Evolutionary conservation across 129 eudicot genomes (phyloP).

Genomic region (Pittosporum tobira): DNA sequence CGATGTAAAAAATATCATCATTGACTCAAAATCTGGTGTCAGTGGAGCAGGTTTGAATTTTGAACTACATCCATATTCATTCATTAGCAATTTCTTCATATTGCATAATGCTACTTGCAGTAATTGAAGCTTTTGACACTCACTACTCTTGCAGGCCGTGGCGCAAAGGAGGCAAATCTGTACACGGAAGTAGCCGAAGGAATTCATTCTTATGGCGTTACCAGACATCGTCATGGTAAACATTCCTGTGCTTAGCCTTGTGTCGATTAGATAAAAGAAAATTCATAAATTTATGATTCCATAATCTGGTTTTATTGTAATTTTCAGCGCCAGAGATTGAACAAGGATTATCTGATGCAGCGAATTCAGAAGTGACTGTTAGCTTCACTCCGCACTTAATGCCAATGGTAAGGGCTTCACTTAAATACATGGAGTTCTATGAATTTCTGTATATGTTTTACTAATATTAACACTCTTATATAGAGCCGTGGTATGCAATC

Average conservation of each 20-base stretch:
- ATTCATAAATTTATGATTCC: not conserved
- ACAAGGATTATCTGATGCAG: slow-evolving; percentile 87
- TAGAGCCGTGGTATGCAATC: slow-evolving; percentile 99
- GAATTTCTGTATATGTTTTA: not conserved
- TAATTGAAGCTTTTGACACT: slow-evolving; percentile 9
- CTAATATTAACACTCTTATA: slow-evolving; percentile 4
- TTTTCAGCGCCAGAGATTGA: slow-evolving; percentile 94
- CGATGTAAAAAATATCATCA: slow-evolving; percentile 51
- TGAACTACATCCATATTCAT: slow-evolving; percentile 1
- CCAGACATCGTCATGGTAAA: slow-evolving; percentile 97
- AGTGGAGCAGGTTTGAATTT: slow-evolving; percentile 84
- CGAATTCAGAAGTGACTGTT: slow-evolving; percentile 60
- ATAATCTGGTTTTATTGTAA: slow-evolving; percentile 11
- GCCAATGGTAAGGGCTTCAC: slow-evolving; percentile 68
- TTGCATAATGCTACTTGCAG: slow-evolving; percentile 4
- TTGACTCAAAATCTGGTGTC: slow-evolving; percentile 94
- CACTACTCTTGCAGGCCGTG: slow-evolving; percentile 60
- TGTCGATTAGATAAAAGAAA: not conserved
- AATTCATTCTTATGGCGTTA: slow-evolving; percentile 87
- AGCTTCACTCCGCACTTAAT: slow-evolving; percentile 98
- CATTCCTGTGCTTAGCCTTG: not conserved
- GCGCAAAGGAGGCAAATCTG: slow-evolving; percentile 96
- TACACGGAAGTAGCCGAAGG: slow-evolving; percentile 98
- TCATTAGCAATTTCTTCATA: slow-evolving; percentile 6
- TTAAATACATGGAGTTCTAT: not conserved